These are phyloP conservation scores for Beauveria asiatica DNA, from an alignment of 2,329 filamentous ascomycete species.

Conservation along the genomic window DNA sequence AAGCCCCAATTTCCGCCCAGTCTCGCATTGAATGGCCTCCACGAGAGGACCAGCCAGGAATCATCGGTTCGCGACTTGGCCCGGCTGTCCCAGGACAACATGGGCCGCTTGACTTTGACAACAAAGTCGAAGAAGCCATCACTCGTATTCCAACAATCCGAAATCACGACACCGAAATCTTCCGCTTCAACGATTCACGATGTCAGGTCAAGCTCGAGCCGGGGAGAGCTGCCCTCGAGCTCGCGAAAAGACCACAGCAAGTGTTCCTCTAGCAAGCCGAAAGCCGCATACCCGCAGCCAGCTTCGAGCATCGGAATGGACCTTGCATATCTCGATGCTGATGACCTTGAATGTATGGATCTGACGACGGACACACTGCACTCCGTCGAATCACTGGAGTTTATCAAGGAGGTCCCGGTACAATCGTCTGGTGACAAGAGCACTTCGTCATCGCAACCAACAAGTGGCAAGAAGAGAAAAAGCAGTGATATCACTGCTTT, in stretches of 20 bases:
- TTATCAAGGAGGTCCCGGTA: conserved; percentile 29
- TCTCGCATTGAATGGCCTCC: not conserved
- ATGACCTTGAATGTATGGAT: conserved; percentile 31
- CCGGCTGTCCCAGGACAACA: conserved; percentile 22
- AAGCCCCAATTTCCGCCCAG: not conserved
- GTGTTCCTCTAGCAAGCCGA: conserved; percentile 20
- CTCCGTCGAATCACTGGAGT: conserved; percentile 27
- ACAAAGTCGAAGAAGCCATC: conserved; percentile 37
- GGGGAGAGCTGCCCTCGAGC: conserved; percentile 3
- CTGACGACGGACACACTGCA: conserved; percentile 28
- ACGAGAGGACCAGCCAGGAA: not conserved
- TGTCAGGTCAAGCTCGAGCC: not conserved
- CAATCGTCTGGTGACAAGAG: conserved; percentile 2
- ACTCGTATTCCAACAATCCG: conserved; percentile 34
- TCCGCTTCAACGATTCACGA: not conserved
- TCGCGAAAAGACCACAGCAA: conserved; percentile 15
- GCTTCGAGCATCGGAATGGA: conserved; percentile 21
- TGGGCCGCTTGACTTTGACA: conserved; percentile 37
- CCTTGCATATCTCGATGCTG: conserved; percentile 27
- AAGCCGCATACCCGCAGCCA: conserved; percentile 13
- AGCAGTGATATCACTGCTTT: conserved; percentile 37
- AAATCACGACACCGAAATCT: conserved; percentile 31
- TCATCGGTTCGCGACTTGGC: not conserved
- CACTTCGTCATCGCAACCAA: conserved; percentile 12
- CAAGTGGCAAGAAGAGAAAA: conserved; percentile 43